Base-by-base conservation (phyloP, 306 rosid genomes). In the Inga leiocalycina region DNA sequence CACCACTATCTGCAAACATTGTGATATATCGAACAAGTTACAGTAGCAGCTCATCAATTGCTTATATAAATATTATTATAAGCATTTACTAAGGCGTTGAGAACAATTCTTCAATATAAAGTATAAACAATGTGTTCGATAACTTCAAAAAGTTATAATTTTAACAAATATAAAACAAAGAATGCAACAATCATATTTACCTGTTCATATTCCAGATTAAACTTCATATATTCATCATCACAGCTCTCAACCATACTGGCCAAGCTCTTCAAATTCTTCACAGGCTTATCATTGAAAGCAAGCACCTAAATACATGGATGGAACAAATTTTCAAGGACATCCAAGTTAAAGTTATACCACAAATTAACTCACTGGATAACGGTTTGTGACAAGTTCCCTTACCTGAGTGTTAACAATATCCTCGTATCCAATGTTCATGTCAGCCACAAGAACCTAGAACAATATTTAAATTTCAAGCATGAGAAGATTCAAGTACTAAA, bases 361-460 rank as follows among this genome's bases (percentile, higher is more conserved):
- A 43, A 39, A 51, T 24, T 3, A 66, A 37, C 64, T 74, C 45
- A 39, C 8, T 19, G 30, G 30, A 69, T 22, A 39, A 39, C 4
- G 74, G 49, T 69, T 37, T 34, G 35, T 30, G 19, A 17, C 12
- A 67, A n/a, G 67, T 75, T 75, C 27, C 24, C 81, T 79, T 34
- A 92, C 98, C 97, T 92, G 98, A 72, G 94, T 92, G 88, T 94
- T 94, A 41, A 94, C 97, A 34, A 94, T 89, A 54, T 94, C 97
- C 83, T 94, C 98, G 41, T 94, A 94, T 48, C 98, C 98, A n/a
- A 94, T 92, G 84, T 94, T 92, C 83, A 94, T 94, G 84, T 94
- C 97, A 75, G 97, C 93, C 68, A 92, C 98, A 19, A 94, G 95
- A 84, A 94, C 97, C 98, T 93, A 67, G 37, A 76, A 84, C 73